Evolutionary conservation across 2,329 filamentous ascomycete genomes (phyloP), one percentile per base, ranked within the genome.

Genomic region (Nemania sp.): DNA sequence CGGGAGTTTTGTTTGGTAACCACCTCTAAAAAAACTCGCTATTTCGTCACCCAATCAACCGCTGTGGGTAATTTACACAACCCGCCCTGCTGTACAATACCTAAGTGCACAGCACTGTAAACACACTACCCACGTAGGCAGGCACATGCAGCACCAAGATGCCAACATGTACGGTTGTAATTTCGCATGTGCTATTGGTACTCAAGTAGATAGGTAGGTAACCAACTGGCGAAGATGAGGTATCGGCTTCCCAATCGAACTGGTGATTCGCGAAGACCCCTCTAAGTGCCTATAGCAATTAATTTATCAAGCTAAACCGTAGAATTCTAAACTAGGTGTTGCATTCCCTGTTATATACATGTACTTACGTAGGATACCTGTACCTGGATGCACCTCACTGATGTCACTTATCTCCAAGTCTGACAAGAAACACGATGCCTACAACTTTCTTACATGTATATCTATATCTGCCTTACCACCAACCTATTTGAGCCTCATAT

Each of bases 41-140:
- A n/a, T 18, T 22, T 55, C 15, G 51, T 67, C 65, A 43, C 51
- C 65, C 65, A 67, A 60, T 61, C 65, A 67, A 56, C 61, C 26
- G n/a, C 60, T 38, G 26, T 38, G 18, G 32, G 18, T 13, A 26
- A 52, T 20, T 45, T n/a, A n/a, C n/a, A 20, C 41, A 45, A 15
- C 13, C n/a, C 41, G 13, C 41, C 13, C 6, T 20, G n/a, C 45
- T 35, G 45, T 11, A 49, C 45, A 41, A 15, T 41, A 41, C 38
- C n/a, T n/a, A n/a, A n/a, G n/a, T 41, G 38, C 38, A 13, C 38
- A 15, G 38, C 11, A 41, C 38, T 41, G 38, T 18, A 41, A 41
- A 41, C 38, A 41, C 38, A 41, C 38, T 15, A 41, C 38, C 38
- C 18, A 5, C 38, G 11, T 13, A 41, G 38, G 38, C 38, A 41